Evolutionary conservation across 1,284 basidiomycete species (phyloP).

Genomic region (Trametes hirsuta): DNA sequence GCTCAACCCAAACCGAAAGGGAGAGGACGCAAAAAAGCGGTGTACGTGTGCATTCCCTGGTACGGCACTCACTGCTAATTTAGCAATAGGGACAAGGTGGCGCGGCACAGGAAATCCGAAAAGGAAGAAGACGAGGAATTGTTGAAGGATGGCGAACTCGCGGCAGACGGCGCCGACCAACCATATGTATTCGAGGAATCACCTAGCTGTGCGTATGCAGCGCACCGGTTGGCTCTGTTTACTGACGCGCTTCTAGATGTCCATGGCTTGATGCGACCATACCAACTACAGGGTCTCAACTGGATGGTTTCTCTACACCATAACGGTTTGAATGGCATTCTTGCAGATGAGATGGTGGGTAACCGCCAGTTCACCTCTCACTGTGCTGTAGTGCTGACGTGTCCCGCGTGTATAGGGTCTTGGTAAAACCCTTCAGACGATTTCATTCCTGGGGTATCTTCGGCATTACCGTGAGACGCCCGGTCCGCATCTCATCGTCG

Average conservation of each 20-base stretch:
- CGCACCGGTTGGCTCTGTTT: conserved; percentile 2
- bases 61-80: neutral
- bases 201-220: conserved; percentile 72
- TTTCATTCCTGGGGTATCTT: conserved; percentile 96
- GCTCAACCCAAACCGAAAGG: conserved; percentile 81
- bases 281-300: conserved; percentile 96
- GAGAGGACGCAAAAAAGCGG: conserved; percentile 78
- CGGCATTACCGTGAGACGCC: conserved; percentile 78
- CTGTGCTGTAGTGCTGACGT: neutral
- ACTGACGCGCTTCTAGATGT: conserved; percentile 59
- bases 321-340: conserved; percentile 91
- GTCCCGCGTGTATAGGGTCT: conserved; percentile 68
- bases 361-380: no score
- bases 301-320: conserved; percentile 96
- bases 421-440: conserved; percentile 97
- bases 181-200: conserved; percentile 93
- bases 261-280: conserved; percentile 89
- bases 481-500: conserved; percentile 94
- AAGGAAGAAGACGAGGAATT: conserved; percentile 98
- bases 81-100: conserved; percentile 64
- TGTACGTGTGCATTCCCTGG: conserved; percentile 48
- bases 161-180: conserved; percentile 80
- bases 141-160: conserved; percentile 84
- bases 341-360: conserved; percentile 92
- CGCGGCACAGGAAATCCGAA: conserved; percentile 92